These are phyloP conservation scores for Pistacia integerrima DNA, from an alignment of 345 rosid genomes.

Conservation along the genomic window DNA sequence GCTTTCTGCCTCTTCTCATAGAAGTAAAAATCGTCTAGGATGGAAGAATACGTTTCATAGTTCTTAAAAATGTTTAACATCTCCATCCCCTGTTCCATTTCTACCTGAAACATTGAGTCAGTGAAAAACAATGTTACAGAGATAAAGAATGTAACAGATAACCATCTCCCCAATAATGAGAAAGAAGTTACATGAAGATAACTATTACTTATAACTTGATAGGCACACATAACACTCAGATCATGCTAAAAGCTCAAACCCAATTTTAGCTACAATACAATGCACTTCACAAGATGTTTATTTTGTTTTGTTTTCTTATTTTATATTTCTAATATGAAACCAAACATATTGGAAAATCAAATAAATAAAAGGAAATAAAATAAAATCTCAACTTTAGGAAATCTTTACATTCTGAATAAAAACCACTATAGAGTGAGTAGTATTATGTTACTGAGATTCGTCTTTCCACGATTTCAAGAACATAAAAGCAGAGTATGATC, in stretches of 20 bases:
- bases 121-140: background rate
- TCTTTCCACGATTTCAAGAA: background rate
- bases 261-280: background rate
- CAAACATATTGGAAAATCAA: too few species aligned
- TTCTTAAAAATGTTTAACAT: constrained; percentile 62
- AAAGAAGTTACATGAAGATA: background rate
- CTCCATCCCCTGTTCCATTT: constrained; percentile 66
- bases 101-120: constrained; percentile 47
- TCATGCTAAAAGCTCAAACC: background rate
- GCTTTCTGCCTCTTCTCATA: constrained; percentile 80
- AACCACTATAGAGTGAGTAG: background rate
- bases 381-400: too few species aligned
- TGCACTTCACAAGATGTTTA: background rate
- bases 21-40: constrained; percentile 75
- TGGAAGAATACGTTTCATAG: constrained; percentile 53
- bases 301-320: background rate
- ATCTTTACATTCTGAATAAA: background rate
- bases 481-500: background rate
- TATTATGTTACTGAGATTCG: background rate
- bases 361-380: too few species aligned
- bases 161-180: background rate
- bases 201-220: background rate
- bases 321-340: too few species aligned
- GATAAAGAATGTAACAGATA: background rate
- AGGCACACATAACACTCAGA: background rate